A percentile compares a stretch with the other conserved stretches of the same genome.
Evolutionary conservation across 495 filamentous ascomycete genomes (phyloP).

Genomic region (Penicillium ochrochloron): DNA sequence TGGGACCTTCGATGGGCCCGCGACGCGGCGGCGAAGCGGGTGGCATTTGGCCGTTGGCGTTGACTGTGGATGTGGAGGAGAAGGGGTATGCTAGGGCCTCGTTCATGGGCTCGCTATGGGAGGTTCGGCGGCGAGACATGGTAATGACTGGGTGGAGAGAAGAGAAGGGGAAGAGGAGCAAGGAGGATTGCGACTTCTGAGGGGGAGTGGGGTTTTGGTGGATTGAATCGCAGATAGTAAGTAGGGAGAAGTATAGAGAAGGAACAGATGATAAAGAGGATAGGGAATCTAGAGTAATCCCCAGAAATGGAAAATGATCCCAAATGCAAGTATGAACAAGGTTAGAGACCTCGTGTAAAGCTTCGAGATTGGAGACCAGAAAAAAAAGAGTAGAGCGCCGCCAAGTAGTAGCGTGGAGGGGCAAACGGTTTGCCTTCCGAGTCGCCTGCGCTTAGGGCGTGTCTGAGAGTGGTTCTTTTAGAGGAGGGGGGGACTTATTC

Average conservation of each 20-base stretch:
- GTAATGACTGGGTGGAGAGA: not conserved
- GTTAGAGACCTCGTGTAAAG: not conserved
- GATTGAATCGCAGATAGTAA: not conserved
- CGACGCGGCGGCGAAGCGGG: conserved; percentile 27
- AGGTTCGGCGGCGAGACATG: conserved; percentile 52
- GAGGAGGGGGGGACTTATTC: not conserved
- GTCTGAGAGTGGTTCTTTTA: not conserved
- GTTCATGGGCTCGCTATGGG: conserved; percentile 49
- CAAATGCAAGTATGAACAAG: not conserved
- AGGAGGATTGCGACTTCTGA: not conserved
- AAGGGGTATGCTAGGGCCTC: conserved; percentile 46
- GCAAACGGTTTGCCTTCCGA: conserved; percentile 17
- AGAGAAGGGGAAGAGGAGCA: not conserved
- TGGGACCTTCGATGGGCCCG: conserved; percentile 52
- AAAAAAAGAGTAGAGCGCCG: conserved; percentile 1
- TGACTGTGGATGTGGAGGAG: conserved; percentile 29
- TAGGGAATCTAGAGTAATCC: too few species aligned
- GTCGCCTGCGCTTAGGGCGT: conserved; percentile 21
- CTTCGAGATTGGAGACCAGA: not conserved
- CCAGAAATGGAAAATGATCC: not conserved
- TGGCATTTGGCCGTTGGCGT: conserved; percentile 24
- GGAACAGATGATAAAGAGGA: not conserved
- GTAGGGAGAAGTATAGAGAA: not conserved
- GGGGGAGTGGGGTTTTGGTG: not conserved
- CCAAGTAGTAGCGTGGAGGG: conserved; percentile 9